Evolutionary conservation across 805 yeast genomes (phyloP).

Genomic region (Monosporozyma servazzii): DNA sequence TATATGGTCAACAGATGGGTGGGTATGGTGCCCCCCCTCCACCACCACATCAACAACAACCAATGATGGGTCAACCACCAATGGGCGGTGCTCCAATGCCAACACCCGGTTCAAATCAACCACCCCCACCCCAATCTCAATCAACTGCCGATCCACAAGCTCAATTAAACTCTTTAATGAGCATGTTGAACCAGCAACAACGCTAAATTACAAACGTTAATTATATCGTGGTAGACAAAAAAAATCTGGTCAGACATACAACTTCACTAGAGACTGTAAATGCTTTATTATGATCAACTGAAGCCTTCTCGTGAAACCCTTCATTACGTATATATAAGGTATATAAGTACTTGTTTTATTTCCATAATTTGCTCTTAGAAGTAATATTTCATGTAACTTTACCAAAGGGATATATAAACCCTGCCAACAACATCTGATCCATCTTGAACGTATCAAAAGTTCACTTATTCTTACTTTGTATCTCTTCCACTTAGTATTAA

Average conservation of each 20-base stretch:
- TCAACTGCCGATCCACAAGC: conserved; percentile 31
- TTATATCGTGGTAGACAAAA: conserved; percentile 7
- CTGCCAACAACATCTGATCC: background rate
- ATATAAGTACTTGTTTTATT: background rate
- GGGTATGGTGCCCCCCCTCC: conserved; percentile 1
- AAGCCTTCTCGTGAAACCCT: background rate
- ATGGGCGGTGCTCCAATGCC: conserved; percentile 8
- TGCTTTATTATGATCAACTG: background rate
- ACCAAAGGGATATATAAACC: background rate
- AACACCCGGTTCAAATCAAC: conserved; percentile 12
- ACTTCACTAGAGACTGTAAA: background rate
- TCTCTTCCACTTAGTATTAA: background rate
- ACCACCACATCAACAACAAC: conserved; percentile 13
- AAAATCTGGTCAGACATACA: background rate
- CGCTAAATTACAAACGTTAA: background rate
- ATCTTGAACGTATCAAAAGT: background rate
- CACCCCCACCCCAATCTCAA: conserved; percentile 16
- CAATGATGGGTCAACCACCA: conserved; percentile 4
- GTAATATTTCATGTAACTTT: background rate
- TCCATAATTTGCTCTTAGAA: background rate
- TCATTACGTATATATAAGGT: background rate
- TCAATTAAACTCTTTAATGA: conserved; percentile 35
- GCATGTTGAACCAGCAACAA: conserved; percentile 34
- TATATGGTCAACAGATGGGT: conserved; percentile 5
- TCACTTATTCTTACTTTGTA: background rate